These are phyloP conservation scores for Hansfordia pulvinata DNA, from an alignment of 2,329 filamentous ascomycete species.

Conservation along the genomic window DNA sequence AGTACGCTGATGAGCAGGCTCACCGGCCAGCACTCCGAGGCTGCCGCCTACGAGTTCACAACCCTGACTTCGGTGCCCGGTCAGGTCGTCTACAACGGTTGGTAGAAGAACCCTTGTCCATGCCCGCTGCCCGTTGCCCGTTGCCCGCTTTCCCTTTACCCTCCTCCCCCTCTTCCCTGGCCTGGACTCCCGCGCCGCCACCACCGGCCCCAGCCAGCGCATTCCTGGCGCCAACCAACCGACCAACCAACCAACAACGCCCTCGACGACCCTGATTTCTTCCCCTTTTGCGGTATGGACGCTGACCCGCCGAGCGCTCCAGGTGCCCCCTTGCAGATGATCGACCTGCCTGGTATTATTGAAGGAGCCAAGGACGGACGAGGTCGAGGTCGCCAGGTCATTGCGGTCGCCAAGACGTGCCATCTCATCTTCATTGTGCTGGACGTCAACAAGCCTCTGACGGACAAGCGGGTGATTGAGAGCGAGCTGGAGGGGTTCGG, in stretches of 20 bases:
- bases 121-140: too few species aligned
- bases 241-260: too few species aligned
- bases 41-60: constrained; percentile 95
- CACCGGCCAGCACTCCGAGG: constrained; percentile 95
- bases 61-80: constrained; percentile 95
- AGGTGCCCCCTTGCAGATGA: constrained; percentile 91
- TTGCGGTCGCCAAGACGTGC: constrained; percentile 97
- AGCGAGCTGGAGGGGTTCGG: constrained; percentile 92
- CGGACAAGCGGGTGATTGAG: constrained; percentile 94
- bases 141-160: constrained; percentile 1
- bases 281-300: too few species aligned
- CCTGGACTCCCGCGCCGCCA: too few species aligned
- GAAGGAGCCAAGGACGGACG: constrained; percentile 97
- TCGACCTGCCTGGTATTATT: constrained; percentile 97
- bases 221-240: too few species aligned
- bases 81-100: constrained; percentile 88
- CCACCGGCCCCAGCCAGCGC: too few species aligned
- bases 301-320: too few species aligned
- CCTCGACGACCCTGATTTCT: too few species aligned
- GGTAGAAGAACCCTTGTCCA: too few species aligned
- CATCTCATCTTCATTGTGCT: constrained; percentile 97
- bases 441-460: constrained; percentile 95
- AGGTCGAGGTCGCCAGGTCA: constrained; percentile 93
- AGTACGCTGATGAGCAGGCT: constrained; percentile 92
- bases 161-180: constrained; percentile 6